A percentile compares a stretch with the other conserved stretches of the same genome.
Evolutionary conservation across 2,329 filamentous ascomycete species (phyloP).

Genomic region (Ophiosphaerella narmari): DNA sequence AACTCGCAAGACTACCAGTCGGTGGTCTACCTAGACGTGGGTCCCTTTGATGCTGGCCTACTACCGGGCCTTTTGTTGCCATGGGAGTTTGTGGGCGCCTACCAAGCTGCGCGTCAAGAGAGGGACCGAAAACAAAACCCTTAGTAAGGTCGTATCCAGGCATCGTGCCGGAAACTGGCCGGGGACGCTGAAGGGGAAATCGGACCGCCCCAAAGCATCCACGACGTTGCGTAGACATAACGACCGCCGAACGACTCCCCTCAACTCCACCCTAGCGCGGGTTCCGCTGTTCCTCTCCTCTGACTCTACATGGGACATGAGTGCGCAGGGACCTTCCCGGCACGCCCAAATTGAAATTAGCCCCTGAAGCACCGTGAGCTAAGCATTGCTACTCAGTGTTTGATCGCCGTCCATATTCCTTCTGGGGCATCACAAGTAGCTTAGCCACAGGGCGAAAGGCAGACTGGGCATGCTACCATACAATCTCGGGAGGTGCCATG

Average conservation of each 20-base stretch:
- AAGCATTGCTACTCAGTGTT: conserved; percentile 45
- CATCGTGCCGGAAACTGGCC: conserved; percentile 22
- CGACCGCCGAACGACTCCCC: conserved; percentile 14
- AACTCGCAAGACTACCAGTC: conserved; percentile 14
- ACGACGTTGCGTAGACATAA: conserved; percentile 28
- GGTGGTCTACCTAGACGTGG: no score
- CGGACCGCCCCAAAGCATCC: conserved; percentile 28
- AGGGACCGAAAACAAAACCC: conserved; percentile 19
- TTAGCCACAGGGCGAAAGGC: conserved; percentile 32
- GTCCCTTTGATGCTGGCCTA: no score
- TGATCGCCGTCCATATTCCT: conserved; percentile 45
- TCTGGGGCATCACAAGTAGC: conserved; percentile 24
- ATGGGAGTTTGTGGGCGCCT: conserved; percentile 14
- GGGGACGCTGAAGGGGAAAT: conserved; percentile 14
- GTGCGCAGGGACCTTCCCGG: conserved; percentile 17
- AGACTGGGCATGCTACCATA: conserved; percentile 18
- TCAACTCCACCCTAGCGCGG: conserved; percentile 21
- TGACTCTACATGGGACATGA: conserved; percentile 19
- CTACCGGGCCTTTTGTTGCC: no score
- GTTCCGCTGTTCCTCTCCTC: conserved; percentile 21
- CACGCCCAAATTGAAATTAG: conserved; percentile 29
- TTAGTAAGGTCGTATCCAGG: conserved; percentile 6
- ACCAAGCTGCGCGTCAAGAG: conserved; percentile 10
- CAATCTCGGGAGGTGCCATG: conserved; percentile 30
- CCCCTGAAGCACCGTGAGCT: conserved; percentile 32